Conservation (phyloP, 768 basidiomycete species). For the Lactarius sp. region DNA sequence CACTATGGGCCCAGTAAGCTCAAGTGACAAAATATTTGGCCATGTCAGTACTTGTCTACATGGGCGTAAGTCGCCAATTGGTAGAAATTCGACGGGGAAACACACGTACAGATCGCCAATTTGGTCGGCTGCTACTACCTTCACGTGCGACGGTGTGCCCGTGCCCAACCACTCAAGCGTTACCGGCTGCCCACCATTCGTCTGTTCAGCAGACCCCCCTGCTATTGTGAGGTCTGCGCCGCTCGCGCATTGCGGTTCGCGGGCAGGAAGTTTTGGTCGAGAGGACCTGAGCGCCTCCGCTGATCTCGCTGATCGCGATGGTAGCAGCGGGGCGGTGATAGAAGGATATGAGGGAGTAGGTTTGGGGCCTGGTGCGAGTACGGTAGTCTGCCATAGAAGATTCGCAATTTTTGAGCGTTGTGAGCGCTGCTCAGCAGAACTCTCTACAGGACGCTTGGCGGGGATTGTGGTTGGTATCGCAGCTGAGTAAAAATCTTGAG, state of each 20-base stretch:
- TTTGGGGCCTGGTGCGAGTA: not conserved
- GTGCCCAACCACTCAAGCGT: not conserved
- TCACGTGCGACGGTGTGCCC: not conserved
- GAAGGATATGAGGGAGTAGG: not conserved
- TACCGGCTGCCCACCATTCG: not conserved
- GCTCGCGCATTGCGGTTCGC: not conserved
- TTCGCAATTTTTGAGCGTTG: not conserved
- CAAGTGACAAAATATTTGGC: slow-evolving; percentile 18
- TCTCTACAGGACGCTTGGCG: not conserved
- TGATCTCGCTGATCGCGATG: not conserved
- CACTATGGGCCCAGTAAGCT: slow-evolving; percentile 12
- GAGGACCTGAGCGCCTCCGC: not conserved
- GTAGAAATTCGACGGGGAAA: not conserved
- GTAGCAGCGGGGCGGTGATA: not conserved
- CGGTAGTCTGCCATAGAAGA: not conserved
- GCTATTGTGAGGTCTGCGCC: not conserved
- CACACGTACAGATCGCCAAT: not conserved
- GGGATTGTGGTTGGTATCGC: too few relatives aligned
- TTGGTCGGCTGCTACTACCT: not conserved
- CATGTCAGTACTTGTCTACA: slow-evolving; percentile 15
- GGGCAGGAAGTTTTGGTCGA: too few relatives aligned
- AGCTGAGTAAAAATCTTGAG: not conserved
- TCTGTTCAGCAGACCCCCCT: not conserved
- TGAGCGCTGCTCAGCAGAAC: not conserved
- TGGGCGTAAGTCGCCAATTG: not conserved